Evolutionary conservation across 257 asterid genomes (phyloP).

Genomic region (Penstemon davidsonii): DNA sequence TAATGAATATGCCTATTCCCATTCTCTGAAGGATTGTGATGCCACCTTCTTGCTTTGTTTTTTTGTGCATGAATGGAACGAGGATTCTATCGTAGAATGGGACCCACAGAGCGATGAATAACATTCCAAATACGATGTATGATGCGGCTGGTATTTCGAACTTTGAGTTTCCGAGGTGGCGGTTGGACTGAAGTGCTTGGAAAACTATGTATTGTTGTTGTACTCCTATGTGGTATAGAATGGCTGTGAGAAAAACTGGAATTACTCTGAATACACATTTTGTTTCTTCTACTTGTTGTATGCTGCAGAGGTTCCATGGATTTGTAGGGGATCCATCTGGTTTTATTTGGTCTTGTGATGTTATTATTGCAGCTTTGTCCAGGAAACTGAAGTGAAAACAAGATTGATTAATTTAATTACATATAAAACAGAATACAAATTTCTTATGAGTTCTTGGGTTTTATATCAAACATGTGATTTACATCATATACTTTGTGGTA

Average conservation of each 20-base stretch:
- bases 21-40: slow-evolving; percentile 69
- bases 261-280: slow-evolving; percentile 61
- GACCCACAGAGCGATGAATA: slow-evolving; percentile 55
- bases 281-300: slow-evolving; percentile 71
- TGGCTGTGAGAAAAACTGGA: slow-evolving; percentile 62
- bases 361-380: slow-evolving; percentile 67
- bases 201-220: slow-evolving; percentile 68
- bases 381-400: slow-evolving; percentile 39
- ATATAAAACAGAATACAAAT: no score
- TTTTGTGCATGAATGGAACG: slow-evolving; percentile 40
- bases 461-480: no score
- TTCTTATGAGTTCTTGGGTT: no score
- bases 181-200: slow-evolving; percentile 73
- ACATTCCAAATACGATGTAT: slow-evolving; percentile 63
- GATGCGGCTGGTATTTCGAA: slow-evolving; percentile 74
- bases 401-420: no score
- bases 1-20: slow-evolving; percentile 57
- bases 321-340: slow-evolving; percentile 53
- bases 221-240: slow-evolving; percentile 51
- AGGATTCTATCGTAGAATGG: slow-evolving; percentile 62
- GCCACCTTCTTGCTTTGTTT: slow-evolving; percentile 51
- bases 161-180: slow-evolving; percentile 48
- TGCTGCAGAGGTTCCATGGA: slow-evolving; percentile 61
- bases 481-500: no score
- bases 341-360: slow-evolving; percentile 42